Percentiles rank a stretch among this genome's conserved stretches.
These are phyloP conservation scores for Fusarium sp. DNA, from an alignment of 2,329 filamentous ascomycete species.

Conservation along the genomic window DNA sequence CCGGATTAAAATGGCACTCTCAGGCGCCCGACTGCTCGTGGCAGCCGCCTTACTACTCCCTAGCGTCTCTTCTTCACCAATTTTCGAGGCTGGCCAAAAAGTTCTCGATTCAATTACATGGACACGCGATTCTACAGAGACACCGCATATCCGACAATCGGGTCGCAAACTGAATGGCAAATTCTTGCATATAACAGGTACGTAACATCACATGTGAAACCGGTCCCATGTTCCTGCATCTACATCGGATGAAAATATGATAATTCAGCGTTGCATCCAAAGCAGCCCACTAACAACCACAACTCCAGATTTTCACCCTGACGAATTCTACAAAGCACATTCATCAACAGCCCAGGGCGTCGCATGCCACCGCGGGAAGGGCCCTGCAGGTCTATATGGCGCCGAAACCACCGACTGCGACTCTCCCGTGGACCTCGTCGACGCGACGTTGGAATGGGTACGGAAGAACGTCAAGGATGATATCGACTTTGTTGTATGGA, in stretches of 20 bases:
- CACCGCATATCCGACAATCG: conserved; percentile 32
- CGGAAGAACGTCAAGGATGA: conserved; percentile 76
- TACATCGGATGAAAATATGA: conserved; percentile 8
- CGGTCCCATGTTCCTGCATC: conserved; percentile 13
- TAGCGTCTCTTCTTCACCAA: conserved; percentile 36
- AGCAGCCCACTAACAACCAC: conserved; percentile 18
- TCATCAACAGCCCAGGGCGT: conserved; percentile 72
- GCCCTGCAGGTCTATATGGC: conserved; percentile 81
- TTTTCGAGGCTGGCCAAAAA: conserved; percentile 30
- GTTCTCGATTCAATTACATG: conserved; percentile 24
- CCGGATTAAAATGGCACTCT: conserved; percentile 33
- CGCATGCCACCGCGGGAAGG: conserved; percentile 82
- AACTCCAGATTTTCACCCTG: conserved; percentile 83
- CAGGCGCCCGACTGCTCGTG: conserved; percentile 42
- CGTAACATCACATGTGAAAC: conserved; percentile 35
- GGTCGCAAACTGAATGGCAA: conserved; percentile 68
- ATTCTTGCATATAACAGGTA: conserved; percentile 91
- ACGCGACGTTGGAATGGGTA: conserved; percentile 93
- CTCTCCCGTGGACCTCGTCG: conserved; percentile 78
- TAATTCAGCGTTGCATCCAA: neutral
- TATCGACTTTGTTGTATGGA: conserved; percentile 93
- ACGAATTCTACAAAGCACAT: conserved; percentile 83
- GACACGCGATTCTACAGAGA: conserved; percentile 13
- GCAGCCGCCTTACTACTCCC: conserved; percentile 39
- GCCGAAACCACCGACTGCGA: conserved; percentile 91